Percentiles rank a stretch among this genome's conserved stretches.
Conservation (phyloP, 2,329 filamentous ascomycete genomes). For the Hypoxylon rubiginosum region DNA sequence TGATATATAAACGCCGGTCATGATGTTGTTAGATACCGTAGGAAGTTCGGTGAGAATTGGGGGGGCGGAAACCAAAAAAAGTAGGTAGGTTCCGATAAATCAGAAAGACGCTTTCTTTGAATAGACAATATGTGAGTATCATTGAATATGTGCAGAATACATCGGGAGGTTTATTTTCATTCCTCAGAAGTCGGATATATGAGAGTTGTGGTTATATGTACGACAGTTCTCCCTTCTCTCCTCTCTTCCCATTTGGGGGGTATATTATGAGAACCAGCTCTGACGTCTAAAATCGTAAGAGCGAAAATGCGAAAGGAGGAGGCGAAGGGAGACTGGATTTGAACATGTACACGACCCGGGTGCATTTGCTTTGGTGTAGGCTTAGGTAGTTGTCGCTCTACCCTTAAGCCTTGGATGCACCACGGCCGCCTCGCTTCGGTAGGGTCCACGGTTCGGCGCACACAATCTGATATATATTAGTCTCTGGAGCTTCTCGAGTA, state of each 20-base stretch:
- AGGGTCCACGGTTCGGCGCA: constrained; percentile 79
- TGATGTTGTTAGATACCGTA: constrained; percentile 1
- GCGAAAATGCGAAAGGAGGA: background rate
- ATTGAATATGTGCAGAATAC: constrained; percentile 33
- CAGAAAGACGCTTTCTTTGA: background rate
- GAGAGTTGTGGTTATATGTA: constrained; percentile 29
- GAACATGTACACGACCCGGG: constrained; percentile 30
- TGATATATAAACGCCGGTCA: constrained; percentile 28
- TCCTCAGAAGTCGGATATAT: constrained; percentile 39
- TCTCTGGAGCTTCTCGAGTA: background rate
- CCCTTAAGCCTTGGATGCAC: constrained; percentile 56
- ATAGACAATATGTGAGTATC: constrained; percentile 19
- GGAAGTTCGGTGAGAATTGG: background rate
- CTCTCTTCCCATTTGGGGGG: constrained; percentile 7
- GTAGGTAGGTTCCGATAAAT: background rate
- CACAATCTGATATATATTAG: constrained; percentile 65
- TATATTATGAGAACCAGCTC: constrained; percentile 7
- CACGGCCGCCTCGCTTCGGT: constrained; percentile 64
- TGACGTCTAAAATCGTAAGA: constrained; percentile 1
- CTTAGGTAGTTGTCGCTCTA: constrained; percentile 44
- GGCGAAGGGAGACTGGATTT: constrained; percentile 4
- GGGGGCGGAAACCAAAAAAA: background rate
- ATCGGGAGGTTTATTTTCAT: constrained; percentile 33
- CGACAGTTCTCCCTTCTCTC: background rate
- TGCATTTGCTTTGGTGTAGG: constrained; percentile 44